Conservation (phyloP, 129 eudicot genomes). For the Solidago caesia region DNA sequence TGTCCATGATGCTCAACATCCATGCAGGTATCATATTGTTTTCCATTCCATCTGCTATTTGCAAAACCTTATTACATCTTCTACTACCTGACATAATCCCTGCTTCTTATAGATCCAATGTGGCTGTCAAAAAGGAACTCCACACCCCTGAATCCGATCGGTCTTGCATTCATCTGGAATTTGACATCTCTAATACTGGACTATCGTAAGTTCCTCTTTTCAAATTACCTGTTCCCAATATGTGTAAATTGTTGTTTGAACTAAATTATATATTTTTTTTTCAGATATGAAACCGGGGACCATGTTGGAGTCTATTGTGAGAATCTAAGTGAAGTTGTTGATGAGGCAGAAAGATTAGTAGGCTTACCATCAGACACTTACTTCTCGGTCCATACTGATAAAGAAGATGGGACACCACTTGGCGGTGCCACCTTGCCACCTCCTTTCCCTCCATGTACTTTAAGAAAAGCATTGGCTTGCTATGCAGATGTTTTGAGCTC, state of each 20-base stretch:
- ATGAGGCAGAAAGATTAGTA: slow-evolving; percentile 73
- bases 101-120: slow-evolving; percentile 53
- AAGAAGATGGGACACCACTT: slow-evolving; percentile 77
- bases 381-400: slow-evolving; percentile 79
- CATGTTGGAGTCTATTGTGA: slow-evolving; percentile 98
- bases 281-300: slow-evolving; percentile 96
- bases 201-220: slow-evolving; percentile 51
- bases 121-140: slow-evolving; percentile 90
- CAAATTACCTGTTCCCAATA: neutral
- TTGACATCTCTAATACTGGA: slow-evolving; percentile 83
- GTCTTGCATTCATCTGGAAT: slow-evolving; percentile 95
- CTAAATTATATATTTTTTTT: neutral
- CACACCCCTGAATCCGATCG: slow-evolving; percentile 89
- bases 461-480: slow-evolving; percentile 74
- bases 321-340: slow-evolving; percentile 75
- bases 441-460: slow-evolving; percentile 91
- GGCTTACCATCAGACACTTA: slow-evolving; percentile 68
- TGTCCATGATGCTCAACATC: slow-evolving; percentile 91
- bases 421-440: slow-evolving; percentile 82
- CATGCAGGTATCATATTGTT: slow-evolving; percentile 60
- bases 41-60: neutral
- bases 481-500: slow-evolving; percentile 88
- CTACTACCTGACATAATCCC: slow-evolving; percentile 23
- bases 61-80: neutral
- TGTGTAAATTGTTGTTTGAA: neutral